phyloP scores from a whole-genome alignment of 768 basidiomycete species.

The Crucibulum laeve region DNA sequence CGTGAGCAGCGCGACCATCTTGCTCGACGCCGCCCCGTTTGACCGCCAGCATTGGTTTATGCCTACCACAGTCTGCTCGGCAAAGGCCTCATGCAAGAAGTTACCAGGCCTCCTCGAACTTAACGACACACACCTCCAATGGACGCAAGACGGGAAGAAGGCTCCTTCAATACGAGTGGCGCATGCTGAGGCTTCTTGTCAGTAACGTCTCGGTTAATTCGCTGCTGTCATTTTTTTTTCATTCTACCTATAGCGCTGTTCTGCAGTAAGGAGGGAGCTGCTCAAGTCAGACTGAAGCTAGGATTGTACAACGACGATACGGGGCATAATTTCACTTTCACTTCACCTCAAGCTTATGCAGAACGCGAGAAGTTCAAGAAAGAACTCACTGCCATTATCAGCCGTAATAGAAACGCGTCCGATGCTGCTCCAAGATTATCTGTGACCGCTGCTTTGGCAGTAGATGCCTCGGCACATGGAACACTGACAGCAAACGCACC shows the following conservation, averaged over 20 bases:
- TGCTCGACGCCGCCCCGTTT: no score
- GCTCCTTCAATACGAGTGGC: slow-evolving; percentile 61
- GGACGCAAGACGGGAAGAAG: slow-evolving; percentile 72
- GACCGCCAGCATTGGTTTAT: slow-evolving; percentile 39
- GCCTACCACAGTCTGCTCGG: slow-evolving; percentile 66
- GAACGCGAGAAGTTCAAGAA: slow-evolving; percentile 84
- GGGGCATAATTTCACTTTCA: slow-evolving; percentile 83
- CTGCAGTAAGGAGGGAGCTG: slow-evolving; percentile 79
- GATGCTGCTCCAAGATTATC: slow-evolving; percentile 25
- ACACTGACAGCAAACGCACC: slow-evolving; percentile 21
- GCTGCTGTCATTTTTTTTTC: slow-evolving; percentile 9
- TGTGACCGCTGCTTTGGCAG: slow-evolving; percentile 15
- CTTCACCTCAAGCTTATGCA: slow-evolving; percentile 50
- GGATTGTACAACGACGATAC: slow-evolving; percentile 63
- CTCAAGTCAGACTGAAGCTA: slow-evolving; percentile 77
- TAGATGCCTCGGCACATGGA: slow-evolving; percentile 11
- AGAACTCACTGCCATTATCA: slow-evolving; percentile 73
- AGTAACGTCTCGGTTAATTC: slow-evolving; percentile 22
- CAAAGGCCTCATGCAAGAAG: slow-evolving; percentile 86
- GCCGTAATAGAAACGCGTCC: slow-evolving; percentile 55
- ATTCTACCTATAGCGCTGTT: slow-evolving; percentile 56
- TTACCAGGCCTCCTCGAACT: slow-evolving; percentile 69
- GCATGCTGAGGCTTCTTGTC: slow-evolving; percentile 57
- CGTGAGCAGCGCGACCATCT: no score
- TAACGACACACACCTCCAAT: slow-evolving; percentile 68